phyloP scores from a whole-genome alignment of 2,329 filamentous ascomycete genomes.

The Stenocarpella maydis region DNA sequence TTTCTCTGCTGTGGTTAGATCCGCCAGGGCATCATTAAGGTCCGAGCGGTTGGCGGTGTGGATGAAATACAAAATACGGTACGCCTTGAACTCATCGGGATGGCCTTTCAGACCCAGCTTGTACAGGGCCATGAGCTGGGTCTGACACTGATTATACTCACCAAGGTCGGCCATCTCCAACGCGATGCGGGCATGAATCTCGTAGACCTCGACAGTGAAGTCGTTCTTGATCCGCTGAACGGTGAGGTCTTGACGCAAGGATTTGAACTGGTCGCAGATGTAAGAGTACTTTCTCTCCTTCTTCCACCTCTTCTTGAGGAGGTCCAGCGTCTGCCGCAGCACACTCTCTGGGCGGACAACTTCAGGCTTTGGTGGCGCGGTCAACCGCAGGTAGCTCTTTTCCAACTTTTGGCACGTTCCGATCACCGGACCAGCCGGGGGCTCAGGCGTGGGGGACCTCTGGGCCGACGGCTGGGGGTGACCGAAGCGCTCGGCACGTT shows the following conservation, averaged over 20 bases:
- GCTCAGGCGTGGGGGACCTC: conserved; percentile 64
- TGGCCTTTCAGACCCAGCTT: conserved; percentile 86
- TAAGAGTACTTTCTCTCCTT: conserved; percentile 94
- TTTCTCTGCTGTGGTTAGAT: conserved; percentile 99
- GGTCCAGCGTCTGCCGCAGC: conserved; percentile 82
- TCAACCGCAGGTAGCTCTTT: conserved; percentile 94
- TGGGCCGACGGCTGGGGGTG: conserved; percentile 64
- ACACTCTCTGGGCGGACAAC: conserved; percentile 85
- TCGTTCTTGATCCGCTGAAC: conserved; percentile 97
- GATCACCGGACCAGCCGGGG: conserved; percentile 76
- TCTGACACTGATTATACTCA: conserved; percentile 99
- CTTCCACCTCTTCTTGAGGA: conserved; percentile 94
- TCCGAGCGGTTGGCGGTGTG: conserved; percentile 98
- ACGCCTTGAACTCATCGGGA: conserved; percentile 95
- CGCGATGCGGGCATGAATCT: conserved; percentile 96
- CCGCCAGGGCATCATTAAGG: conserved; percentile 97
- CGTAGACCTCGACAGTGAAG: conserved; percentile 95
- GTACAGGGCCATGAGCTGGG: conserved; percentile 93
- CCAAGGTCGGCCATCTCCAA: conserved; percentile 98
- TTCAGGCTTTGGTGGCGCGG: conserved; percentile 85
- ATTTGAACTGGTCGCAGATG: conserved; percentile 99
- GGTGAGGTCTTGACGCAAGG: conserved; percentile 95
- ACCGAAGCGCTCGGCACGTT: conserved; percentile 73
- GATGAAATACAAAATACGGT: conserved; percentile 99
- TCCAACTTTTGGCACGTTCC: conserved; percentile 86